These are phyloP conservation scores for Nicotiana rustica DNA, from an alignment of 305 asterid genomes.

Conservation along the genomic window DNA sequence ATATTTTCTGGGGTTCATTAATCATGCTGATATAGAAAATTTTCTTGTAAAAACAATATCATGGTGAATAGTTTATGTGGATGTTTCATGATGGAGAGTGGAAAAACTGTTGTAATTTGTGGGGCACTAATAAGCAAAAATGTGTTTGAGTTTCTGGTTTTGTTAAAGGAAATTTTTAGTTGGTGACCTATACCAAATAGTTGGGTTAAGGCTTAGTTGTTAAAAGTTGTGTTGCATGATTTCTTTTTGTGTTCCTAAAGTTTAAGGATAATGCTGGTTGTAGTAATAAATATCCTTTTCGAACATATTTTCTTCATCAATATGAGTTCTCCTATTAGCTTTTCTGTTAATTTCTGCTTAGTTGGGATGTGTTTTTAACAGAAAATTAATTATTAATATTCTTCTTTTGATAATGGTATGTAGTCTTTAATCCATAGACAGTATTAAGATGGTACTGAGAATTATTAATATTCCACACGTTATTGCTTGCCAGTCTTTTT, in stretches of 20 bases:
- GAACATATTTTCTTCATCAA: background rate
- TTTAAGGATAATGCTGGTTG: background rate
- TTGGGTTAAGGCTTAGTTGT: conserved; percentile 20
- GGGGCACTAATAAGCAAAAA: background rate
- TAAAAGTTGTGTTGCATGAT: background rate
- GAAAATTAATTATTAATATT: background rate
- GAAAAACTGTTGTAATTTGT: background rate
- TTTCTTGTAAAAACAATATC: background rate
- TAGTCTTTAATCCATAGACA: background rate
- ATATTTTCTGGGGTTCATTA: background rate
- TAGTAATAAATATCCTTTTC: conserved; percentile 13
- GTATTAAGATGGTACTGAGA: background rate
- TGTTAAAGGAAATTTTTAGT: background rate
- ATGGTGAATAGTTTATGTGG: background rate
- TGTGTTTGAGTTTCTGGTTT: background rate
- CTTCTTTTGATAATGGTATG: background rate
- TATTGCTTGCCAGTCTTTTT: background rate
- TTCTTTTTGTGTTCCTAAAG: background rate
- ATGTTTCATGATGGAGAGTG: conserved; percentile 19
- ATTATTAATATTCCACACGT: background rate
- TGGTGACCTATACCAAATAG: conserved; percentile 6
- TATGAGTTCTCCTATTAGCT: background rate
- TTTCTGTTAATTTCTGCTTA: background rate
- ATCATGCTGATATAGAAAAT: background rate
- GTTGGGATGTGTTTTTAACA: background rate